A percentile compares a stretch with the other conserved stretches of the same genome.
Conservation (phyloP, 345 rosid species). For the Populus simonii region DNA sequence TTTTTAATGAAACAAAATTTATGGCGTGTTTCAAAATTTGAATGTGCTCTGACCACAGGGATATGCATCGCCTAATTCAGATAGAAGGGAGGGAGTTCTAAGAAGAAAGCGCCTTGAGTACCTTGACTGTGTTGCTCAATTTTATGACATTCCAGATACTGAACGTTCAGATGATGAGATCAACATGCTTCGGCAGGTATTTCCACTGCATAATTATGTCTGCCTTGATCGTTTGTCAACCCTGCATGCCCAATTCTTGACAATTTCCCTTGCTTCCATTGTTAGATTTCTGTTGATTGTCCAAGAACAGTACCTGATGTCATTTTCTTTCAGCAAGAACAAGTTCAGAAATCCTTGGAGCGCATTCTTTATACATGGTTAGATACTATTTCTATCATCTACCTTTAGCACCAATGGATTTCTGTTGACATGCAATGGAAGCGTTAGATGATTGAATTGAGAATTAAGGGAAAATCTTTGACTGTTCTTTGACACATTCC, state of each 20-base stretch:
- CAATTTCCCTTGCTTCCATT: slow-evolving; percentile 5
- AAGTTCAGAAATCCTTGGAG: slow-evolving; percentile 97
- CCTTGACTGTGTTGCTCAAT: slow-evolving; percentile 90
- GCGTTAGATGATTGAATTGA: neutral
- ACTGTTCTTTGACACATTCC: neutral
- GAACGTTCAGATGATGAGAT: slow-evolving; percentile 98
- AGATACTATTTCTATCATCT: slow-evolving; percentile 21
- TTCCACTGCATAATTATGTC: slow-evolving; percentile 1
- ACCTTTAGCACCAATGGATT: neutral
- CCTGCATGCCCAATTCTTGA: slow-evolving; percentile 7
- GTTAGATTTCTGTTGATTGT: slow-evolving; percentile 95
- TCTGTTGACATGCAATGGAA: neutral
- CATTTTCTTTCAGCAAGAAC: slow-evolving; percentile 84
- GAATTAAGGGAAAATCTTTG: neutral
- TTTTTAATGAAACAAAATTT: slow-evolving; percentile 1
- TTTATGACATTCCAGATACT: slow-evolving; percentile 90
- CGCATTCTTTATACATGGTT: slow-evolving; percentile 97
- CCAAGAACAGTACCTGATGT: slow-evolving; percentile 98
- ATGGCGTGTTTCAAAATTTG: slow-evolving; percentile 43
- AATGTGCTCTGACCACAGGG: slow-evolving; percentile 97
- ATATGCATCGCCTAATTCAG: slow-evolving; percentile 99
- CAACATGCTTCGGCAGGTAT: slow-evolving; percentile 96
- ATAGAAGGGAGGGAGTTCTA: slow-evolving; percentile 91
- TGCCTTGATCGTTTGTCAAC: neutral
- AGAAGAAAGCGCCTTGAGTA: slow-evolving; percentile 89